Conservation (phyloP, 306 rosid species). For the Prunus salicina region DNA sequence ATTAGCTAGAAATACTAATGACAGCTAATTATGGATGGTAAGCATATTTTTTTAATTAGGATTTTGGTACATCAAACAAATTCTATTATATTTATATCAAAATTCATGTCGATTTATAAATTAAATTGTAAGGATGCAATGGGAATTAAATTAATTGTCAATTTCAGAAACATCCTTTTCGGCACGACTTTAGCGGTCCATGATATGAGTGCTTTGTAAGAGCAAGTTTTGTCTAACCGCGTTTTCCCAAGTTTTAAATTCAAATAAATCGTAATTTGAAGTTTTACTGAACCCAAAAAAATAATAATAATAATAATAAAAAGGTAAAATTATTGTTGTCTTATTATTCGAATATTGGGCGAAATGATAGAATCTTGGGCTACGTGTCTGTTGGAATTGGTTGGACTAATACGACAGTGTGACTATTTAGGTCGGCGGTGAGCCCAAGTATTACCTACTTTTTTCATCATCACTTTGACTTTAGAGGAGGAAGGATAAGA, state of each 20-base stretch:
- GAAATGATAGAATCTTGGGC: too few species aligned
- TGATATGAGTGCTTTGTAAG: slow-evolving; percentile 1
- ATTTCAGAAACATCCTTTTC: neutral
- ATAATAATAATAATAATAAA: accelerated
- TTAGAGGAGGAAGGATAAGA: too few species aligned
- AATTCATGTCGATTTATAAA: too few species aligned
- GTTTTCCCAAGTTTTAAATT: neutral
- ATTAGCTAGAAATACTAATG: neutral
- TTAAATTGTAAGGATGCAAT: too few species aligned
- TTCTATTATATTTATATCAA: too few species aligned
- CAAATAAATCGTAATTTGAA: neutral
- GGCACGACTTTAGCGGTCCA: neutral
- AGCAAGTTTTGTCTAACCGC: neutral
- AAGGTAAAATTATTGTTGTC: too few species aligned
- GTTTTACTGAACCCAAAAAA: neutral
- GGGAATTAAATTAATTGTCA: neutral
- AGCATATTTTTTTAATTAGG: neutral
- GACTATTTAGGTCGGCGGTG: neutral
- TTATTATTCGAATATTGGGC: neutral
- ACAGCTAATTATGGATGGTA: neutral
- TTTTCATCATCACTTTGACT: neutral
- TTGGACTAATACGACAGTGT: too few species aligned
- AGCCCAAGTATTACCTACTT: neutral
- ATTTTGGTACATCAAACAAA: too few species aligned
- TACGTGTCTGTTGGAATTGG: too few species aligned